These are phyloP conservation scores for Chytriomyces hyalinus DNA, from an alignment of 192 early-diverging fungal genomes.

Conservation along the genomic window DNA sequence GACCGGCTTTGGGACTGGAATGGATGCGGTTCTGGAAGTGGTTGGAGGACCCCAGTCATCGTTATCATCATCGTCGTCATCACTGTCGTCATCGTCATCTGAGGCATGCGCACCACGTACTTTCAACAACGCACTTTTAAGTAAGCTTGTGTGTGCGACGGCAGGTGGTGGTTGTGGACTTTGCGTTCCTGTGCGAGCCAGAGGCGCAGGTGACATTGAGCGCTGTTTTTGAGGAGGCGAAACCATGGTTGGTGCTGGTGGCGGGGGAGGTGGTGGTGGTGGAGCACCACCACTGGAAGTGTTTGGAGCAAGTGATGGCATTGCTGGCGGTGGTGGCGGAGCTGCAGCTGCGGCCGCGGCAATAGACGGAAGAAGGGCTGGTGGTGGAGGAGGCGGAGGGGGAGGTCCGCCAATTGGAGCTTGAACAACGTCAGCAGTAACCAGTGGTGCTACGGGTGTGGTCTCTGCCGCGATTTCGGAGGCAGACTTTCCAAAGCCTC, in stretches of 20 bases:
- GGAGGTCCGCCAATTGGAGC: constrained; percentile 3
- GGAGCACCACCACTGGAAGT: not conserved
- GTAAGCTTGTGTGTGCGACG: not conserved
- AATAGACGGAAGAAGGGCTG: constrained; percentile 14
- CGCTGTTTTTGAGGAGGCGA: not conserved
- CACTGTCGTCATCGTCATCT: constrained; percentile 25
- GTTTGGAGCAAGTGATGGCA: not conserved
- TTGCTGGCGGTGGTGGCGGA: constrained; percentile 3
- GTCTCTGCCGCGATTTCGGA: constrained; percentile 18
- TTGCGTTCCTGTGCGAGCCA: constrained; percentile 16
- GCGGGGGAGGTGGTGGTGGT: constrained; percentile 34
- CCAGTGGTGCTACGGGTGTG: not conserved
- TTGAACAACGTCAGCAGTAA: not conserved
- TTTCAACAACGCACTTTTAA: constrained; percentile 28
- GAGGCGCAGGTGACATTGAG: constrained; percentile 8
- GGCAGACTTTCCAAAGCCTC: constrained; percentile 28
- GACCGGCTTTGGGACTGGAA: not conserved
- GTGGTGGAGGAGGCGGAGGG: constrained; percentile 37
- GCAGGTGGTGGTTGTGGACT: constrained; percentile 3
- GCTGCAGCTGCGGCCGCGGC: not conserved
- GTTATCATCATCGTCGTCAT: constrained; percentile 18
- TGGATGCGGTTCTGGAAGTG: constrained; percentile 8
- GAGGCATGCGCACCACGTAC: constrained; percentile 24
- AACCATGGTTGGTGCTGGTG: constrained; percentile 8
- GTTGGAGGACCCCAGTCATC: constrained; percentile 34